Conservation (phyloP, 768 basidiomycete species). For the Lentinula guzmanii region DNA sequence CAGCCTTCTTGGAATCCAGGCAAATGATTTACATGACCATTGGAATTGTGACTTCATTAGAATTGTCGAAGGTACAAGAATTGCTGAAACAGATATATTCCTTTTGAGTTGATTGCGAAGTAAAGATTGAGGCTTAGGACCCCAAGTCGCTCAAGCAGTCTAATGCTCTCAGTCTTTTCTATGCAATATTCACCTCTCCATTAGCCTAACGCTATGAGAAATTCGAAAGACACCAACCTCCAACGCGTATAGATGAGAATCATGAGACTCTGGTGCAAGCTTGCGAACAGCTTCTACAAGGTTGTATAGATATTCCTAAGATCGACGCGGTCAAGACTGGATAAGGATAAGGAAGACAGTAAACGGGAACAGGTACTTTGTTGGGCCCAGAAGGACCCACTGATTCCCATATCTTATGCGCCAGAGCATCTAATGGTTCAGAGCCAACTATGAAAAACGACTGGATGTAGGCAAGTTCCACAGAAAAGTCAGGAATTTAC, state of each 20-base stretch:
- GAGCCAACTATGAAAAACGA: slow-evolving; percentile 57
- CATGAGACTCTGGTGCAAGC: slow-evolving; percentile 68
- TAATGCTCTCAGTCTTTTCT: neutral
- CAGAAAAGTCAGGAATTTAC: slow-evolving; percentile 12
- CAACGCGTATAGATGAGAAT: slow-evolving; percentile 71
- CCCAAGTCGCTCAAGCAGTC: neutral
- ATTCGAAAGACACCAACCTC: slow-evolving; percentile 40
- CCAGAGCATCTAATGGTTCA: slow-evolving; percentile 66
- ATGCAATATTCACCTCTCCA: slow-evolving; percentile 17
- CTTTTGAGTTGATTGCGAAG: too few relatives aligned
- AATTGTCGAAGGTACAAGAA: too few relatives aligned
- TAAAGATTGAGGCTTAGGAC: neutral
- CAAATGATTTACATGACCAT: too few relatives aligned
- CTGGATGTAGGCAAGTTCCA: neutral
- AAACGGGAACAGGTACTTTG: slow-evolving; percentile 46
- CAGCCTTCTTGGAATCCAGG: too few relatives aligned
- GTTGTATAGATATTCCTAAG: slow-evolving; percentile 81
- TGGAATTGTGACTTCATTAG: too few relatives aligned
- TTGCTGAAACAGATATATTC: too few relatives aligned
- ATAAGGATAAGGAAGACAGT: neutral
- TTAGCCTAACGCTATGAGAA: slow-evolving; percentile 42
- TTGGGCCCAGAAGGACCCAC: slow-evolving; percentile 88
- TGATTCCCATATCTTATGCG: slow-evolving; percentile 64
- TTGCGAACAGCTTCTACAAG: slow-evolving; percentile 68
- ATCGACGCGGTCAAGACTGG: neutral